A percentile compares a stretch with the other conserved stretches of the same genome.
Evolutionary conservation across 352 stramenopile genomes (phyloP).

Genomic region (Thalassiosira tumida): DNA sequence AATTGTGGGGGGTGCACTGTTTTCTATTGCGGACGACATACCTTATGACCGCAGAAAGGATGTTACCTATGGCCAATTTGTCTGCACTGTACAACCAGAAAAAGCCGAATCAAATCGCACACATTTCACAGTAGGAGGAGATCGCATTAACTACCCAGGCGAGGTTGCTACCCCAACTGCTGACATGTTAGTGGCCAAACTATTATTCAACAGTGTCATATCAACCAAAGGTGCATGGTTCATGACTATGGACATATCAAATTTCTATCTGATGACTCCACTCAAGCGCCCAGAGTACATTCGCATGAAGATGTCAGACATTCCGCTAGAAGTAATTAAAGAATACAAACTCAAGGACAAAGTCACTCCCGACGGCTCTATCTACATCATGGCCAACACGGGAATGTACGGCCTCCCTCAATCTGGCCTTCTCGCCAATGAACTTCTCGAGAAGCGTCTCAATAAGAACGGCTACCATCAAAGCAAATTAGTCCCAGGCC

Average conservation of each 20-base stretch:
- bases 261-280: constrained; percentile 50
- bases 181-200: constrained; percentile 45
- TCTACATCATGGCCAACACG: constrained; percentile 44
- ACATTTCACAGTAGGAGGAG: constrained; percentile 34
- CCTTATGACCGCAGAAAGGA: no score
- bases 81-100: not conserved
- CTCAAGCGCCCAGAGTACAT: constrained; percentile 34
- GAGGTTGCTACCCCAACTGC: constrained; percentile 1
- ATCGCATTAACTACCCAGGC: constrained; percentile 25
- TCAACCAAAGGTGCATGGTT: constrained; percentile 13
- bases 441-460: constrained; percentile 35
- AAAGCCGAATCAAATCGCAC: constrained; percentile 33
- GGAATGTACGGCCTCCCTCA: constrained; percentile 55
- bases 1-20: no score
- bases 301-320: constrained; percentile 22
- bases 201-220: constrained; percentile 57
- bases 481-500: not conserved
- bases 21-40: no score
- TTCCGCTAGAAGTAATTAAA: constrained; percentile 28
- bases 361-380: constrained; percentile 44
- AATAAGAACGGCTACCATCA: constrained; percentile 37
- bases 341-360: constrained; percentile 20
- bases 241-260: constrained; percentile 31
- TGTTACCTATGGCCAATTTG: no score
- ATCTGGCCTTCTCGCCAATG: constrained; percentile 49